Base-by-base conservation (phyloP, 306 rosid genomes). In the Vachellia pachyceras region DNA sequence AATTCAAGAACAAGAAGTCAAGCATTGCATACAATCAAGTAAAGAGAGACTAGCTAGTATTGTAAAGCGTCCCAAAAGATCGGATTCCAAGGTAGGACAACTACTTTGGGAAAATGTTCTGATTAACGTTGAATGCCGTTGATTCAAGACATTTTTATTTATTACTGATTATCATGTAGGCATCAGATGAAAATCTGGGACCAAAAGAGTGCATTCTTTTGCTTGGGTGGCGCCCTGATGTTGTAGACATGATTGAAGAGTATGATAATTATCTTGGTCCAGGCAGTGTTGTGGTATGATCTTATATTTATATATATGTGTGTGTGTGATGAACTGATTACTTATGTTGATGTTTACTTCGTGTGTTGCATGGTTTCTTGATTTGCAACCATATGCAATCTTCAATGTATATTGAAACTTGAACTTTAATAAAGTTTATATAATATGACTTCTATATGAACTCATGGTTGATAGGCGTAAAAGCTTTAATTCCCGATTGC, bases 241-340 rank as follows among this genome's bases (percentile, higher is more conserved):
- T 80, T 73, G 83, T 90, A 55, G 93, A 91, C 58, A 95, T 95
- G 97, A 90, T 95, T 75, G 88, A 88, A 90, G 99, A 95, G 87
- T 95, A 95, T 81, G 97, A 95, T 82, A 95, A 88, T 71, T 95
- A 95, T 88, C 98, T 95, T 82, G 99, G 99, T 82, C 97, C 99
- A 67, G 99, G 97, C 75, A 95, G 99, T 75, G 88, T 87, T 61
- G 72, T 95, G 99, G 99, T 95, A 90, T 82, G 90, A 73, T 60
- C 75, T 72, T 72, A 14, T 75, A 40, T 80, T 0, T 2, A 29
- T 2, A 29, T 2, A 79, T 72, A 29, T n/a, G n/a, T n/a, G n/a
- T n/a, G n/a, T n/a, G n/a, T n/a, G n/a, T 45, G 36, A 33, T 72
- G 36, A 42, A 54, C 36, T 39, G 52, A 22, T 69, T 42, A 42